These are phyloP conservation scores for Austropuccinia psidii DNA, from an alignment of 1,284 basidiomycete genomes.

Conservation along the genomic window DNA sequence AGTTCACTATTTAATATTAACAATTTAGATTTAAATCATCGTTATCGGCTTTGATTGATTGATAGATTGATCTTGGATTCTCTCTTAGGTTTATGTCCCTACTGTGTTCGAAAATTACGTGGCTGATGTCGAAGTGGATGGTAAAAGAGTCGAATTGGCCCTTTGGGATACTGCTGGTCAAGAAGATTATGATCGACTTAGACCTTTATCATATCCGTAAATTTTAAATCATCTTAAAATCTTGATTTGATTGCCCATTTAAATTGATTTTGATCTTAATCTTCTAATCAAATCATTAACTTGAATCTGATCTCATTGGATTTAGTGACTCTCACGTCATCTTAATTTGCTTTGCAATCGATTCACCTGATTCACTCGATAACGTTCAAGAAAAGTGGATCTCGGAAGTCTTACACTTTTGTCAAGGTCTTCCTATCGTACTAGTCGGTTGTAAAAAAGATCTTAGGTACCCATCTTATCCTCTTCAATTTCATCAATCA, in stretches of 20 bases:
- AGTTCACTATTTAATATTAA: not conserved
- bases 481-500: not conserved
- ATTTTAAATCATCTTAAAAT: not conserved
- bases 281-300: not conserved
- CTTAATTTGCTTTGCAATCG: slow-evolving; percentile 85
- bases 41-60: not conserved
- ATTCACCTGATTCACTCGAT: slow-evolving; percentile 83
- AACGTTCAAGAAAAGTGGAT: slow-evolving; percentile 98
- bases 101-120: slow-evolving; percentile 79
- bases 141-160: slow-evolving; percentile 82
- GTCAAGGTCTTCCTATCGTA: slow-evolving; percentile 73
- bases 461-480: slow-evolving; percentile 49
- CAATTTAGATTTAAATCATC: too few relatives aligned
- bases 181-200: slow-evolving; percentile 57
- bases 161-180: slow-evolving; percentile 94
- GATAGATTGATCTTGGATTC: slow-evolving; percentile 10
- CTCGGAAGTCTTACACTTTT: slow-evolving; percentile 88
- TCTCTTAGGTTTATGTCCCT: slow-evolving; percentile 77
- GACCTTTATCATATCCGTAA: slow-evolving; percentile 29
- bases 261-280: not conserved
- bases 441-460: slow-evolving; percentile 91
- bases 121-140: slow-evolving; percentile 80
- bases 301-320: slow-evolving; percentile 61
- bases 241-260: not conserved
- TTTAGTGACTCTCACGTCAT: slow-evolving; percentile 76